Conservation (phyloP, 1,284 basidiomycete species). For the Chiua sp. region DNA sequence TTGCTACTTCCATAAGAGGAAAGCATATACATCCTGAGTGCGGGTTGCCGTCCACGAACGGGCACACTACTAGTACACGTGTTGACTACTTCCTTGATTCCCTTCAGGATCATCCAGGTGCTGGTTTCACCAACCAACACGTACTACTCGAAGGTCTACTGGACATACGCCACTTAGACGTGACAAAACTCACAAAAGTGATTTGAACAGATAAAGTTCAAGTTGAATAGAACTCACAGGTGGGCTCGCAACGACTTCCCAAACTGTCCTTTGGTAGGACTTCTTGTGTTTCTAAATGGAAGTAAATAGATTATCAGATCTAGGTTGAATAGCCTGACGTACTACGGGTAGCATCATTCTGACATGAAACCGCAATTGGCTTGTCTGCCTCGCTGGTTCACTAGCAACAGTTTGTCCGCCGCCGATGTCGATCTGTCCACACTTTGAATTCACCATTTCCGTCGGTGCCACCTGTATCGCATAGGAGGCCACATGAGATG, state of each 20-base stretch:
- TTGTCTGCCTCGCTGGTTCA: background rate
- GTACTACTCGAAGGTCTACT: background rate
- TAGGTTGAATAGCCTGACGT: background rate
- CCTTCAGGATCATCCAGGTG: background rate
- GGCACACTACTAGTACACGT: slow-evolving; percentile 8
- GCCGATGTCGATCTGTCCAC: background rate
- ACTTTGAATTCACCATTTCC: slow-evolving; percentile 4
- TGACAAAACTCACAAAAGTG: background rate
- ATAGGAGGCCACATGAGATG: background rate
- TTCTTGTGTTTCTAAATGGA: background rate
- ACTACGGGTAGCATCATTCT: background rate
- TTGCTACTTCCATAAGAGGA: too few species aligned
- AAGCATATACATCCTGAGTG: too few species aligned
- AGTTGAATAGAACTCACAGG: background rate
- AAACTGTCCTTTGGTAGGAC: background rate
- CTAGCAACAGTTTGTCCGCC: background rate
- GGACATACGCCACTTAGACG: background rate
- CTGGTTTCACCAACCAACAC: slow-evolving; percentile 10
- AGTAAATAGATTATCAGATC: too few species aligned
- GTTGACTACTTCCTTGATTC: background rate
- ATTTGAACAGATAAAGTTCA: background rate
- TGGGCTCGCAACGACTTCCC: background rate
- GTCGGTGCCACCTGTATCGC: slow-evolving; percentile 2
- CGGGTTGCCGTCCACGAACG: background rate
- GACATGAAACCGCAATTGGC: background rate